Percentiles rank a stretch among this genome's conserved stretches.
These are phyloP conservation scores for Annulohypoxylon bovei DNA, from an alignment of 495 filamentous ascomycete species.

Conservation along the genomic window DNA sequence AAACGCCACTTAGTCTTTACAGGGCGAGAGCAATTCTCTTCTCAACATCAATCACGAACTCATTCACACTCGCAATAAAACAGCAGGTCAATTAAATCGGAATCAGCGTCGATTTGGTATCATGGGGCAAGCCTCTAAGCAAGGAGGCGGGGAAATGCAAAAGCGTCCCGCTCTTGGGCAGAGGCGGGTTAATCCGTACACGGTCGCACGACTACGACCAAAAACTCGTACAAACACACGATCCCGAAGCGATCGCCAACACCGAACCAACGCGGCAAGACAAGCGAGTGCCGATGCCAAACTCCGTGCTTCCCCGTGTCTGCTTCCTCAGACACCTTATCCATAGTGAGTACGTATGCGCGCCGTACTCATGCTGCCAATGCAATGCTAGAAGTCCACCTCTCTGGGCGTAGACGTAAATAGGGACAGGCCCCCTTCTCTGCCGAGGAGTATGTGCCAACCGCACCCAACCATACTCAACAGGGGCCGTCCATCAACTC, in stretches of 20 bases:
- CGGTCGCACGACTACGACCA: neutral
- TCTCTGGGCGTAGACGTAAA: neutral
- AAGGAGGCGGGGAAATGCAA: too few relatives aligned
- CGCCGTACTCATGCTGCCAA: neutral
- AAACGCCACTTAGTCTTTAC: too few relatives aligned
- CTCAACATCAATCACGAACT: too few relatives aligned
- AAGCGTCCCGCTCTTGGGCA: too few relatives aligned
- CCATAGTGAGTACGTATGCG: too few relatives aligned
- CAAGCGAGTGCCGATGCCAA: neutral
- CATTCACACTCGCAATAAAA: too few relatives aligned
- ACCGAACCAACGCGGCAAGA: neutral
- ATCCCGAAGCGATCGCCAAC: neutral
- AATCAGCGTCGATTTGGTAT: too few relatives aligned
- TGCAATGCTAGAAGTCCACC: neutral
- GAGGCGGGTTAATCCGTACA: neutral
- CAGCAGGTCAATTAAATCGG: too few relatives aligned
- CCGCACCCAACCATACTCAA: neutral
- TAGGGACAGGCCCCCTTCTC: neutral
- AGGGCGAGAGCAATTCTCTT: too few relatives aligned
- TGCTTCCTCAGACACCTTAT: neutral
- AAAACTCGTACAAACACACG: neutral
- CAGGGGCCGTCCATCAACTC: neutral
- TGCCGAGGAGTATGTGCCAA: neutral
- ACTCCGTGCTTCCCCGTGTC: neutral
- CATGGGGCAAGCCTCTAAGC: too few relatives aligned